Conservation (phyloP, 2,329 filamentous ascomycete species). For the Trichoderma guizhouense region DNA sequence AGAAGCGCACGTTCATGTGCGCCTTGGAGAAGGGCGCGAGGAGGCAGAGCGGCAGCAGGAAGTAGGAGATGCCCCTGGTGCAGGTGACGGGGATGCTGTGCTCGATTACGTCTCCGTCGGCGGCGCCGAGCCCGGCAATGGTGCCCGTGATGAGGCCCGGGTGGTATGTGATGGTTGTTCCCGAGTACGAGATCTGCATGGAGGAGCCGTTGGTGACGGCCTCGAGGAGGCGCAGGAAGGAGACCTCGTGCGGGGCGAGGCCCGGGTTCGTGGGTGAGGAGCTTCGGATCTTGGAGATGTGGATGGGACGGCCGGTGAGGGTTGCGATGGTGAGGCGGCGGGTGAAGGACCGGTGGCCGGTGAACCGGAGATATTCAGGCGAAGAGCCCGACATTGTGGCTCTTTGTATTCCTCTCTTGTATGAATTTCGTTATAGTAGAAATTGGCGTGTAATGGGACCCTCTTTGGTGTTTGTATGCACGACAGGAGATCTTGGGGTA, state of each 20-base stretch:
- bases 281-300: conserved; percentile 91
- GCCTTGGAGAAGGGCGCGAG: conserved; percentile 91
- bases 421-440: too few relatives aligned
- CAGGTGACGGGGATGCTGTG: conserved; percentile 77
- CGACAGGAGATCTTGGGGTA: neutral
- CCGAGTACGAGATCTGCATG: conserved; percentile 94
- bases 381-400: conserved; percentile 37
- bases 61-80: conserved; percentile 83
- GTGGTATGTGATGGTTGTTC: conserved; percentile 87
- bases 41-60: conserved; percentile 82
- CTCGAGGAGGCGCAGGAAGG: conserved; percentile 91
- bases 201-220: conserved; percentile 90
- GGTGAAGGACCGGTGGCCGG: conserved; percentile 76
- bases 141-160: conserved; percentile 90
- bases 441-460: neutral
- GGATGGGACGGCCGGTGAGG: conserved; percentile 81
- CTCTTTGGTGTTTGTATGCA: neutral
- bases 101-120: conserved; percentile 68
- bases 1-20: conserved; percentile 84
- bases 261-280: conserved; percentile 83
- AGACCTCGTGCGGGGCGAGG: conserved; percentile 88
- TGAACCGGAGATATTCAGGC: conserved; percentile 68
- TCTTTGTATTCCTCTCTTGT: neutral
- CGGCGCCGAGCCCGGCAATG: conserved; percentile 69
- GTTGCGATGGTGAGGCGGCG: conserved; percentile 86